These are phyloP conservation scores for Globisporangium emineosum DNA, from an alignment of 352 stramenopile genomes.

Conservation along the genomic window DNA sequence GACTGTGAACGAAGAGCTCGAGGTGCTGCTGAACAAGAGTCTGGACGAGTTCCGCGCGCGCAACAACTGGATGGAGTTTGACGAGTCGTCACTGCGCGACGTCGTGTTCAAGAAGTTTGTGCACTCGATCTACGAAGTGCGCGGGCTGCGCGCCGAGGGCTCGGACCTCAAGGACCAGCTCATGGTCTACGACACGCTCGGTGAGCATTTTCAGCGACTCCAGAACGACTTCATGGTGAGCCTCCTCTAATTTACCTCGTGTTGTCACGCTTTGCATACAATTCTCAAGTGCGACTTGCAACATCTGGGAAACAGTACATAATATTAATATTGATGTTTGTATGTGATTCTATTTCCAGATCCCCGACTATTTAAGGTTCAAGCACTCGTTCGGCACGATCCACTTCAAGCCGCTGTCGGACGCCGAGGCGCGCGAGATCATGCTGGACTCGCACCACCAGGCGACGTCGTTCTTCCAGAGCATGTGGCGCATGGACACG, in stretches of 20 bases:
- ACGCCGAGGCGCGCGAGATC: slow-evolving; percentile 47
- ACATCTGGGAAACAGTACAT: not conserved
- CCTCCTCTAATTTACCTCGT: not conserved
- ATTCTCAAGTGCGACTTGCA: not conserved
- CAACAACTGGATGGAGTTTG: slow-evolving; percentile 51
- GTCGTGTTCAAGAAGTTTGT: slow-evolving; percentile 64
- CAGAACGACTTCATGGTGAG: slow-evolving; percentile 52
- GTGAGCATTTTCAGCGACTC: slow-evolving; percentile 69
- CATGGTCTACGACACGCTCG: slow-evolving; percentile 57
- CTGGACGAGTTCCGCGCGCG: slow-evolving; percentile 32
- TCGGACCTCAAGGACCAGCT: slow-evolving; percentile 48
- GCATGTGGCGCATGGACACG: slow-evolving; percentile 30
- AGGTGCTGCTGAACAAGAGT: slow-evolving; percentile 36
- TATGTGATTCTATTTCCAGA: slow-evolving; percentile 12
- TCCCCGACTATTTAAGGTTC: slow-evolving; percentile 34
- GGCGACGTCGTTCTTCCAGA: slow-evolving; percentile 68
- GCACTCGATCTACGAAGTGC: slow-evolving; percentile 74
- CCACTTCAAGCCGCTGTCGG: slow-evolving; percentile 53
- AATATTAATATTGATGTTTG: not conserved
- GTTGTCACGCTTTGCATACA: not conserved
- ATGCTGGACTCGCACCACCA: slow-evolving; percentile 73
- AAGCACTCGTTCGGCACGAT: slow-evolving; percentile 52
- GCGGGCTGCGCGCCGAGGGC: slow-evolving; percentile 38
- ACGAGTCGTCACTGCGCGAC: slow-evolving; percentile 46
- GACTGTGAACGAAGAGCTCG: slow-evolving; percentile 55